Base-by-base conservation (phyloP, 768 basidiomycete genomes). In the Rubroboletus satanas region DNA sequence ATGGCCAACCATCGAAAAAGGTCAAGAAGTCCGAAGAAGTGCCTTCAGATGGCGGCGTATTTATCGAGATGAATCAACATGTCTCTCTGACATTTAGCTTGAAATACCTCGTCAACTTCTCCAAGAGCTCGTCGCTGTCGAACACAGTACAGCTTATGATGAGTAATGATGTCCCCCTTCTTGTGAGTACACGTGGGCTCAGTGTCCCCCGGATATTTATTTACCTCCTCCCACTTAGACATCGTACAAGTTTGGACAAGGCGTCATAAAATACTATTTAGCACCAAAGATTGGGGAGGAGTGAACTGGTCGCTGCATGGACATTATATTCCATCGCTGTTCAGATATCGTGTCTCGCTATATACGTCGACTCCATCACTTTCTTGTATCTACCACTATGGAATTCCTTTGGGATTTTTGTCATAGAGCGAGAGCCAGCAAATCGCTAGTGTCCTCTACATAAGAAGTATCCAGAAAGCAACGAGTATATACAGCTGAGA, bases 71-170 rank as follows among this genome's bases (percentile, higher is more conserved):
- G 81, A 91, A 93, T 66, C 86, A 89, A 68, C 84, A 90, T 59
- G 96, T 99, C 58, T 82, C 85, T 41, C 78, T 98, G 46, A 98
- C 94, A 1, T 98, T 98, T 78, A 93, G 91, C 32, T 77, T 98
- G 63, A 98, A 98, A 73, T 99, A 98, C 73, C 85, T 98, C 29
- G 87, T 90, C 71, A 98, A 97, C 75, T 98, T 99, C 66, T 84
- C 93, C 49, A 98, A 97, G 80, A 91, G 89, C 59, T 76, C 88
- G 2, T 78, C 85, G 31, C 75, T 99, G 37, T 81, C 84, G 14
- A 78, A 75, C 58, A 81, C 77, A 28, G 93, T 95, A 35, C 82
- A 85, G 66, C 80, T 97, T 23, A 88, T 88, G 81, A 85, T 97
- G 86, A 90, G 86, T 72, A 92, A 90, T 67, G 93, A 96, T 33